Evolutionary conservation across 495 filamentous ascomycete genomes (phyloP).

Genomic region (Podospora bellae-mahoneyi): DNA sequence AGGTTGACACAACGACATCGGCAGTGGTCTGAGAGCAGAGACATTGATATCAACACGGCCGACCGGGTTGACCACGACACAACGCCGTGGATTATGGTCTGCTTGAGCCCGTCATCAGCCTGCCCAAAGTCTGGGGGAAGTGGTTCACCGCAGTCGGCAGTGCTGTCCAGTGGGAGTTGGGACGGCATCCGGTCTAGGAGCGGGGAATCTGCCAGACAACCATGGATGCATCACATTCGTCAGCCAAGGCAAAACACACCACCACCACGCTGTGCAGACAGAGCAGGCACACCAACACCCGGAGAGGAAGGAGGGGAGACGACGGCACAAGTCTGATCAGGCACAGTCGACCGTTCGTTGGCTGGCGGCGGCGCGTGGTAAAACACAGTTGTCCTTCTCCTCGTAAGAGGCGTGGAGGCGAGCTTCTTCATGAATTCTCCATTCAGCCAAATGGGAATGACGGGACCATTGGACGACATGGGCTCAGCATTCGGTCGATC

Average conservation of each 20-base stretch:
- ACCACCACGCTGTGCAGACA: neutral
- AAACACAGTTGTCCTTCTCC: neutral
- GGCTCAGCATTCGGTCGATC: neutral
- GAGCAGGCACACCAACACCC: neutral
- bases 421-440: neutral
- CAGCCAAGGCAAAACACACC: neutral
- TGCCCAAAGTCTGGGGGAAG: neutral
- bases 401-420: neutral
- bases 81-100: neutral
- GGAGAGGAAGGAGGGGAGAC: neutral
- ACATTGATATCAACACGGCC: constrained; percentile 1
- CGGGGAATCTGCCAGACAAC: neutral
- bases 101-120: neutral
- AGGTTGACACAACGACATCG: constrained; percentile 1
- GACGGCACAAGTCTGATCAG: neutral
- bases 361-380: neutral
- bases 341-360: neutral
- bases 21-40: neutral
- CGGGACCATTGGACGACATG: neutral
- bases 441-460: neutral
- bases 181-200: neutral
- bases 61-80: neutral
- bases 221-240: neutral
- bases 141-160: neutral
- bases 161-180: neutral